Percentiles rank a stretch among this genome's conserved stretches.
Evolutionary conservation across 2,329 filamentous ascomycete species (phyloP).

Genomic region (Cylindrodendrum hubeiense): DNA sequence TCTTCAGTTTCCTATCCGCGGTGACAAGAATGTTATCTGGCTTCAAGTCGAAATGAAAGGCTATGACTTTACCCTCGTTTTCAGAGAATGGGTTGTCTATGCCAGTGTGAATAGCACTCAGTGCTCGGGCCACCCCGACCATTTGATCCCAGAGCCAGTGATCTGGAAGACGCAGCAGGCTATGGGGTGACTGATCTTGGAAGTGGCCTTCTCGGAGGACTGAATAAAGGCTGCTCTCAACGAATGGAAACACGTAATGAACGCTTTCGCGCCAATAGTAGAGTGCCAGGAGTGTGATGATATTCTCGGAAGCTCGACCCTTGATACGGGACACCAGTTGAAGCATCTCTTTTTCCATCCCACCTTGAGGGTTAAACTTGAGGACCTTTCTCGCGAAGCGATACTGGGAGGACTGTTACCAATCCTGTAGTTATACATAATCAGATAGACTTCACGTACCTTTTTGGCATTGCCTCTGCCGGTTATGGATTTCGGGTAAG

Average conservation of each 20-base stretch:
- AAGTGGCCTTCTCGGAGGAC: background rate
- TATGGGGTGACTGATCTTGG: background rate
- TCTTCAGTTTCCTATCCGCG: slow-evolving; percentile 4
- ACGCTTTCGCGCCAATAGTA: slow-evolving; percentile 1
- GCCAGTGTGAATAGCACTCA: background rate
- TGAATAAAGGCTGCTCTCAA: background rate
- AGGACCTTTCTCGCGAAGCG: background rate
- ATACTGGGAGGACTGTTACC: background rate
- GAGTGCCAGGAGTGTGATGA: slow-evolving; percentile 2
- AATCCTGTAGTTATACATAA: background rate
- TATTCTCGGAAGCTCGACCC: background rate
- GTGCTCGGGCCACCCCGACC: background rate
- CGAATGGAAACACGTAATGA: slow-evolving; percentile 8
- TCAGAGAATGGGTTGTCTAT: background rate
- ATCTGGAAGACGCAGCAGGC: background rate
- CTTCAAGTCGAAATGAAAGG: slow-evolving; percentile 19
- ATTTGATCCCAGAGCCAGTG: slow-evolving; percentile 12
- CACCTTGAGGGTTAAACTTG: background rate
- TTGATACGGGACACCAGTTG: background rate
- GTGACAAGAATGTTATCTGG: slow-evolving; percentile 15
- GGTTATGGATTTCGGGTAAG: background rate
- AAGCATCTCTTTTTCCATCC: background rate
- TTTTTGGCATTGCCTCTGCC: background rate
- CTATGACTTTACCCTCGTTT: background rate
- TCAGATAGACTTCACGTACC: background rate